Evolutionary conservation across 768 basidiomycete species (phyloP), one percentile per base, ranked within the genome.

Genomic region (Naganishia vaughanmartiniae): DNA sequence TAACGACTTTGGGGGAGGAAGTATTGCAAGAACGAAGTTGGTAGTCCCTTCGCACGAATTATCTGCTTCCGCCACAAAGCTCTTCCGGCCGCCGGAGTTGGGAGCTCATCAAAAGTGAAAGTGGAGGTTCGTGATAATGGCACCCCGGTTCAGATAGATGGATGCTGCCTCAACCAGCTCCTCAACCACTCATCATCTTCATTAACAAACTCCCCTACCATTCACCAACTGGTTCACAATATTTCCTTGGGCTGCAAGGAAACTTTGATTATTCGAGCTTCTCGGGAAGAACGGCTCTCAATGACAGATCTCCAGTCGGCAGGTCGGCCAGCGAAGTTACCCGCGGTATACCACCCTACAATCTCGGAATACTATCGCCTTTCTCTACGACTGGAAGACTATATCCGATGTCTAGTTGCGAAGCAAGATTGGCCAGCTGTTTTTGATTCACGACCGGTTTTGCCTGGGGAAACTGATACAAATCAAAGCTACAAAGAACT

Each of bases 281-380:
- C n/a, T n/a, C n/a, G n/a, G n/a, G n/a, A 15, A 7, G 14, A 42
- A 42, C 42, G 7, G 42, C 42, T 4, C 3, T n/a, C 39, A 24
- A 21, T 26, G n/a, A n/a, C 48, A 4, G n/a, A 51, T 51, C 3
- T 12, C n/a, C 19, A 7, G 60, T 63, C 60, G 7, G 9, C 24
- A 45, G 11, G n/a, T 24, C 39, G 33, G 31, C 34, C 14, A 9
- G 12, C n/a, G 26, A 63, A 21, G 24, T 28, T 63, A 19, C 60
- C 60, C 6, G 39, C 60, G 15, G 45, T 69, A 34, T 39, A 69
- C 45, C 71, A 72, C 54, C 56, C 71, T 1, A 79, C 80, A n/a
- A 74, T 81, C 1, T 81, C 78, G 24, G 76, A 76, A 15, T 78
- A 78, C 67, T 78, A 78, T 57, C 54, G 74, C 30, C 60, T 66